Evolutionary conservation across 1,284 basidiomycete species (phyloP).

Genomic region (Stygiomarasmius scandens): DNA sequence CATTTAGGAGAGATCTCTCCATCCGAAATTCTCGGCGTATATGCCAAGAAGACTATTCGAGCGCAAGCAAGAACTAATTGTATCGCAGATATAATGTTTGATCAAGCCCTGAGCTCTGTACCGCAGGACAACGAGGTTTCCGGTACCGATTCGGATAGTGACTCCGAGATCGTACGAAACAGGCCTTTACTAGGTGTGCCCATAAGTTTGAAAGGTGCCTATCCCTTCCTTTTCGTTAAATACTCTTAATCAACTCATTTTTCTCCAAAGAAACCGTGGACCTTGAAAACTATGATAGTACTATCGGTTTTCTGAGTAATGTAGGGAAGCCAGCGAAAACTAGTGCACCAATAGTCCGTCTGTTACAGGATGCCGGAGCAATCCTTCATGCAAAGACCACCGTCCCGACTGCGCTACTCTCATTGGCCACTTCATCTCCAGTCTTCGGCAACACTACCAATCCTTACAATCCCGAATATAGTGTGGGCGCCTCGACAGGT

Average conservation of each 20-base stretch:
- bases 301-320: slow-evolving; percentile 72
- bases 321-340: slow-evolving; percentile 52
- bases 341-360: slow-evolving; percentile 66
- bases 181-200: slow-evolving; percentile 67
- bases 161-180: slow-evolving; percentile 28
- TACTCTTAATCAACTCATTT: slow-evolving; percentile 7
- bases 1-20: slow-evolving; percentile 45
- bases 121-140: slow-evolving; percentile 41
- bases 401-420: slow-evolving; percentile 72
- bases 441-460: slow-evolving; percentile 75
- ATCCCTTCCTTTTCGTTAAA: slow-evolving; percentile 2
- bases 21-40: slow-evolving; percentile 51
- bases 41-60: slow-evolving; percentile 57
- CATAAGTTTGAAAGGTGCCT: slow-evolving; percentile 60
- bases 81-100: slow-evolving; percentile 65
- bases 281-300: slow-evolving; percentile 72
- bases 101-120: slow-evolving; percentile 45
- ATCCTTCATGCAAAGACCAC: slow-evolving; percentile 82
- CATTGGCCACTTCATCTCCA: slow-evolving; percentile 77
- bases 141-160: slow-evolving; percentile 35
- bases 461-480: slow-evolving; percentile 65
- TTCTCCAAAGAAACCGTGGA: slow-evolving; percentile 55
- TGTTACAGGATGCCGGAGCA: slow-evolving; percentile 76
- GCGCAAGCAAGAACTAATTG: slow-evolving; percentile 68
- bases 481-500: slow-evolving; percentile 74